Evolutionary conservation across 164 flowering plant genomes (phyloP).

Genomic region (Piper betle): DNA sequence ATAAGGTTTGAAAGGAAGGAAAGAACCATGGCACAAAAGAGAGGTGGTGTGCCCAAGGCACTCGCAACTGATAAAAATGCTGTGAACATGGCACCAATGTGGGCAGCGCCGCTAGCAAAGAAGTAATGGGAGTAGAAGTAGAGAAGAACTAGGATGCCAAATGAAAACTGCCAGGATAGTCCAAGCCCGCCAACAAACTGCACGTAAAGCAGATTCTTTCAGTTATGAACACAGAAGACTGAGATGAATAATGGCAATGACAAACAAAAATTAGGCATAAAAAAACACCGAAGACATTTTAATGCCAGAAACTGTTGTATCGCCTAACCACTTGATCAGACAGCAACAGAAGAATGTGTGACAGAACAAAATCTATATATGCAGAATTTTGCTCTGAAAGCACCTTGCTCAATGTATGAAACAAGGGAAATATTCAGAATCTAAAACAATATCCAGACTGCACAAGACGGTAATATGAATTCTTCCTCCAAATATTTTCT

Average conservation of each 20-base stretch:
- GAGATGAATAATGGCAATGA: not conserved
- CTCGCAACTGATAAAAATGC: conserved; percentile 86
- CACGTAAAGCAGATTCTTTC: conserved; percentile 4
- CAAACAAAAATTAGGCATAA: not conserved
- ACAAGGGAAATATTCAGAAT: no score
- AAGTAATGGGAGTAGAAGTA: conserved; percentile 94
- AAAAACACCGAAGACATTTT: no score
- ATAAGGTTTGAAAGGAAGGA: conserved; percentile 81
- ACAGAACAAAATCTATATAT: not conserved
- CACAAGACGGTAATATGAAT: no score
- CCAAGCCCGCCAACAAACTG: conserved; percentile 97
- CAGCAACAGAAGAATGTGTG: not conserved
- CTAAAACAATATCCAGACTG: no score
- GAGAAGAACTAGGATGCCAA: conserved; percentile 78
- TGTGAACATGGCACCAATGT: conserved; percentile 94
- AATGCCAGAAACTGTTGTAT: no score
- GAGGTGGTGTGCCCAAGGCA: conserved; percentile 83
- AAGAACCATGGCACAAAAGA: conserved; percentile 69
- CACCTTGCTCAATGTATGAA: no score
- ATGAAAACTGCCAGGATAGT: conserved; percentile 79
- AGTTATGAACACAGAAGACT: not conserved
- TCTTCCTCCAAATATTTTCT: no score
- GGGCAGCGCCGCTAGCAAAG: conserved; percentile 97
- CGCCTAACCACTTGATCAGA: not conserved
- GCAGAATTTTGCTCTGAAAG: no score